Conservation (phyloP, 768 basidiomycete species). For the Psilocybe cubensis region DNA sequence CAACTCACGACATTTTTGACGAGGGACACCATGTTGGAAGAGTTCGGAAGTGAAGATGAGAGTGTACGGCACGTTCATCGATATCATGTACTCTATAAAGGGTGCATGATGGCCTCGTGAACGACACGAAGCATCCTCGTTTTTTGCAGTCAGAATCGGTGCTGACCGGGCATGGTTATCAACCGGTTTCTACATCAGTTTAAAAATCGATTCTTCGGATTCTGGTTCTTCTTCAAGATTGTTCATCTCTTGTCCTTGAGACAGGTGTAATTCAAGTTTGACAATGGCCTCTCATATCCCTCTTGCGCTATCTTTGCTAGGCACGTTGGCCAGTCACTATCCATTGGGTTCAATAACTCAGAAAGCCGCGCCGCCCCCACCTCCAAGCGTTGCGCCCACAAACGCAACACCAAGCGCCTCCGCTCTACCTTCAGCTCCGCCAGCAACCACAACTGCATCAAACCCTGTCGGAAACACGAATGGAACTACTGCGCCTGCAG, state of each 20-base stretch:
- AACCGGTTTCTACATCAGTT: conserved; percentile 24
- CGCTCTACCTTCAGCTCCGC: conserved; percentile 32
- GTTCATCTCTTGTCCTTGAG: conserved; percentile 6
- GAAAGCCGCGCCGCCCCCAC: conserved; percentile 28
- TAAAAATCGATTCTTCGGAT: conserved; percentile 29
- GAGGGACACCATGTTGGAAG: conserved; percentile 42
- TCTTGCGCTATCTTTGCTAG: conserved; percentile 46
- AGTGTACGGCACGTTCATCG: conserved; percentile 17
- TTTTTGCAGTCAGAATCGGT: conserved; percentile 23
- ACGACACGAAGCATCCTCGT: conserved; percentile 40
- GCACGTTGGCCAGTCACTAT: conserved; percentile 36
- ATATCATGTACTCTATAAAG: conserved; percentile 30
- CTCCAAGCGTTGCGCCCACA: conserved; percentile 27
- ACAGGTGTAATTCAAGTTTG: background rate
- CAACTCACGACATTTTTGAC: conserved; percentile 47
- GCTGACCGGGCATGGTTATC: conserved; percentile 26
- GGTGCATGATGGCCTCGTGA: conserved; percentile 33
- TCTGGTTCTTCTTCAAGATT: conserved; percentile 14
- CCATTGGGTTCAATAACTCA: conserved; percentile 29
- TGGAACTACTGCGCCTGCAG: conserved; percentile 15
- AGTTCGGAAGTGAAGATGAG: conserved; percentile 24
- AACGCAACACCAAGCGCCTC: conserved; percentile 25
- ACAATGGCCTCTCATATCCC: conserved; percentile 49
- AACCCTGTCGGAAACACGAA: conserved; percentile 28
- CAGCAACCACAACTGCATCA: conserved; percentile 31